A percentile compares a stretch with the other conserved stretches of the same genome.
These are phyloP conservation scores for Diaporthe batatas DNA, from an alignment of 2,329 filamentous ascomycete species.

Conservation along the genomic window DNA sequence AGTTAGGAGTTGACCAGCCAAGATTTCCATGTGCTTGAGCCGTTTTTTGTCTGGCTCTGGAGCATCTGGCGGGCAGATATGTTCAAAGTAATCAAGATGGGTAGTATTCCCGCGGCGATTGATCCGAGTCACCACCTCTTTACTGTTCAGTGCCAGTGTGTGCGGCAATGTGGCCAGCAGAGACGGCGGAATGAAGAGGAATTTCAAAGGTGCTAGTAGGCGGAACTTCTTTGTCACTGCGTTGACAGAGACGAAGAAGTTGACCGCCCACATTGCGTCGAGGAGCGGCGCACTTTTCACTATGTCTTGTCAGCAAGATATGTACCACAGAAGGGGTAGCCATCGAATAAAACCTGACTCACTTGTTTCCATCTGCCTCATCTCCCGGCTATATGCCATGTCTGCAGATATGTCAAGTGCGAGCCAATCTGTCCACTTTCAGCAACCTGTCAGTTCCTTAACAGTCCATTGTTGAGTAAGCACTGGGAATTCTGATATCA, in stretches of 20 bases:
- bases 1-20: constrained; percentile 1
- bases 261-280: not conserved
- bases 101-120: constrained; percentile 1
- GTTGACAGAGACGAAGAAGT: constrained; percentile 10
- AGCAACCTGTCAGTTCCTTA: not conserved
- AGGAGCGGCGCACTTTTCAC: constrained; percentile 2
- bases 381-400: constrained; percentile 24
- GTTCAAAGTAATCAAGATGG: constrained; percentile 12
- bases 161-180: not conserved
- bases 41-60: not conserved
- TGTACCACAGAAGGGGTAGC: too few species aligned
- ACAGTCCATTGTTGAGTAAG: not conserved
- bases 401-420: constrained; percentile 12
- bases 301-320: not conserved
- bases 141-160: not conserved
- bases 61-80: not conserved
- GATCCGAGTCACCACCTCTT: not conserved
- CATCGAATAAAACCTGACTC: not conserved
- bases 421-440: constrained; percentile 17
- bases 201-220: not conserved
- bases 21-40: constrained; percentile 16
- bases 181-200: not conserved
- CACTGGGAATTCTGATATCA: not conserved
- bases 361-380: constrained; percentile 24
- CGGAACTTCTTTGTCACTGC: constrained; percentile 5